Base-by-base conservation (phyloP, 2,329 filamentous ascomycete species). In the Monosporascus ibericus region DNA sequence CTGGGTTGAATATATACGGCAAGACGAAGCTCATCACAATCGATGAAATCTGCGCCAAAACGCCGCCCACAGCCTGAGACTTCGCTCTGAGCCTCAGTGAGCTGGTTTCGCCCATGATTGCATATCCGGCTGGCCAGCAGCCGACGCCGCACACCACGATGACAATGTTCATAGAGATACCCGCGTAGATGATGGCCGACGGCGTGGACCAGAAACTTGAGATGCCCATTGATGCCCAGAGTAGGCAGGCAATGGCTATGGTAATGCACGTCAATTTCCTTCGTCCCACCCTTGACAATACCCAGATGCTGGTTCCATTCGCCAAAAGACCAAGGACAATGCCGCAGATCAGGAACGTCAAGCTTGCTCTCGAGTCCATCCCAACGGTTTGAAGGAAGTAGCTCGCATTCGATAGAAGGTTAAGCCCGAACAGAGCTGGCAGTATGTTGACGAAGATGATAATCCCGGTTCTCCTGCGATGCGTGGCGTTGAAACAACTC, bases 1-100 rank as follows among this genome's bases (percentile, higher is more conserved):
- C 68, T 9, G 66, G 55, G 50, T 69, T 80, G 64, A 77, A 80
- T 14, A 78, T 72, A 52, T 79, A 81, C 0, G 79, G 78, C 1
- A 80, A 60, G 1, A 71, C 69, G 36, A 80, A 68, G 0, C 71
- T 71, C 51, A 78, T 73, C 47, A 73, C 61, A 3, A 51, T 40
- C 5, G 47, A 49, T 18, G 40, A 24, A 1, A 50, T 15, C 11
- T 55, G 37, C 2, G 38, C 34, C 24, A 20, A 9, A 20, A 48
- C 48, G 30, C 53, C 50, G 4, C 69, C 69, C 15, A 74, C 52
- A 5, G 68, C 67, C 53, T 70, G 68, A 1, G 69, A 65, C 49
- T 69, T 70, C 6, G 68, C 66, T 7, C 70, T 69, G 2, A 73
- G 66, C 22, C 65, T 60, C 8, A 71, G 57, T 1, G 69, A 62